Conservation (phyloP, 768 basidiomycete genomes). For the Hypsizygus marmoreus region DNA sequence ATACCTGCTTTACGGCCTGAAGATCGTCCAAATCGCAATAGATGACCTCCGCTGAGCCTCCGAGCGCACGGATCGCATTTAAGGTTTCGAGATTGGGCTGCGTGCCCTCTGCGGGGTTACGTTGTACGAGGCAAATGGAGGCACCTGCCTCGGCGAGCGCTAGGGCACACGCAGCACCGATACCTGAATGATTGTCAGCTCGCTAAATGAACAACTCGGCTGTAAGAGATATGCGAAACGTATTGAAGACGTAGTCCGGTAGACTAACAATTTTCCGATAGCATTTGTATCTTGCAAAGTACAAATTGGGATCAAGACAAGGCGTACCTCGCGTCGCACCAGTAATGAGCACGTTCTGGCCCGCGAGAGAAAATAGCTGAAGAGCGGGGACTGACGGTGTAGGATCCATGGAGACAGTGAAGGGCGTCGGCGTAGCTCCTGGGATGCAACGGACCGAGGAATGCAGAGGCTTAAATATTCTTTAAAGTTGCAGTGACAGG, state of each 20-base stretch:
- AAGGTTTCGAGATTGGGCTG: constrained; percentile 30
- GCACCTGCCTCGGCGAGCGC: constrained; percentile 53
- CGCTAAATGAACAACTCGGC: background rate
- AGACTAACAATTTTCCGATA: background rate
- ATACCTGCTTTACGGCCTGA: constrained; percentile 40
- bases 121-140: constrained; percentile 46
- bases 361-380: constrained; percentile 66
- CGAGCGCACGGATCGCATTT: constrained; percentile 33
- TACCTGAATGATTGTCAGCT: constrained; percentile 31
- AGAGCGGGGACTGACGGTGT: constrained; percentile 50
- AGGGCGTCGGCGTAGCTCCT: too few species aligned
- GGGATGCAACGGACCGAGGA: constrained; percentile 12
- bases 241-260: background rate
- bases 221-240: background rate
- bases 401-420: constrained; percentile 61
- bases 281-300: constrained; percentile 3
- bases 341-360: constrained; percentile 75
- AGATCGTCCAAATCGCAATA: constrained; percentile 45
- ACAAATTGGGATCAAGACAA: constrained; percentile 10
- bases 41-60: constrained; percentile 33
- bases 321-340: constrained; percentile 72
- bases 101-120: constrained; percentile 24
- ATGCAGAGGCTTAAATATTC: too few species aligned
- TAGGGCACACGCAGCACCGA: constrained; percentile 52
- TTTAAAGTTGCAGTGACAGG: too few species aligned